phyloP scores from a whole-genome alignment of 164 flowering plant species.

The Piper longum region DNA sequence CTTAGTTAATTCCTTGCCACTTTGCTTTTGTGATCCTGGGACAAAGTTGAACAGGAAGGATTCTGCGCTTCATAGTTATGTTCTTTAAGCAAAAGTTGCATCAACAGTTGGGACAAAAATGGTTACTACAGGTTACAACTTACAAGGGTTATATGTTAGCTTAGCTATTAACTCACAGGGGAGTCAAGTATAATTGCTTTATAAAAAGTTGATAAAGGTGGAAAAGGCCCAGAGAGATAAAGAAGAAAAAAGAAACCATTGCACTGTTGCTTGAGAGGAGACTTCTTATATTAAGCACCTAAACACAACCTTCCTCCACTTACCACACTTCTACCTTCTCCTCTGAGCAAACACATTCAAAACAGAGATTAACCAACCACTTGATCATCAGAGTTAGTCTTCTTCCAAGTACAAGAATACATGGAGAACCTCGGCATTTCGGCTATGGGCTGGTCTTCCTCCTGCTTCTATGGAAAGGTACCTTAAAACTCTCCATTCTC shows the following conservation, averaged over 20 bases:
- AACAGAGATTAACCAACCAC: background rate
- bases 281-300: background rate
- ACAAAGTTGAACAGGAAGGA: too few relatives aligned
- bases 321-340: background rate
- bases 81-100: too few relatives aligned
- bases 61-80: too few relatives aligned
- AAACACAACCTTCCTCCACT: background rate
- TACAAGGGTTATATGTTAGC: too few relatives aligned
- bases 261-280: background rate
- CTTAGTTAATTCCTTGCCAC: too few relatives aligned
- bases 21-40: too few relatives aligned
- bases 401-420: too few relatives aligned
- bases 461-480: constrained; percentile 1
- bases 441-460: background rate
- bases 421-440: constrained; percentile 1
- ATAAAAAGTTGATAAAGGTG: background rate
- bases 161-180: too few relatives aligned
- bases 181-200: background rate
- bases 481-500: too few relatives aligned
- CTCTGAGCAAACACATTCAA: background rate
- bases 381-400: background rate
- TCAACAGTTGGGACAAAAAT: too few relatives aligned
- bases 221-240: background rate
- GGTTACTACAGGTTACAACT: too few relatives aligned
- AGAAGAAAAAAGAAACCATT: background rate